Base-by-base conservation (phyloP, 2,329 filamentous ascomycete species). In the Escovopsis weberi region DNA sequence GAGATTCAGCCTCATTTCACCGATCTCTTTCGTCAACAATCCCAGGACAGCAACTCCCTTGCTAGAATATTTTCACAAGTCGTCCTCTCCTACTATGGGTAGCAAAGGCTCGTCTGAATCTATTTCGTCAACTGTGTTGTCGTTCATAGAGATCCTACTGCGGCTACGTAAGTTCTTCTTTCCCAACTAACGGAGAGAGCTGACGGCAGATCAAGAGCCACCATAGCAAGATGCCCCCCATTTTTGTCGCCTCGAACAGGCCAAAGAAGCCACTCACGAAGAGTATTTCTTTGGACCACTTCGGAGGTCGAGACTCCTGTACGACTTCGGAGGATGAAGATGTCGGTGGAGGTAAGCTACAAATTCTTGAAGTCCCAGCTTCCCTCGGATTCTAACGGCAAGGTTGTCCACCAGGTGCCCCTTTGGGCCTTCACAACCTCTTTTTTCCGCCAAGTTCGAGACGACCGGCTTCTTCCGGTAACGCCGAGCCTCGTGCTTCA, bases 181-280 rank as follows among this genome's bases (percentile, higher is more conserved):
- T 32, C 28, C 28, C 11, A 23, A 6, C 28, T 32, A 3, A 32
- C 28, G 8, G 28, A 32, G 8, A 32, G 11, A 32, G 28, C 8
- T 33, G 23, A 39, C 23, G n/a, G 7, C 10, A 19, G 18, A 5
- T 19, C 12, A 23, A 33, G 30, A 40, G 32, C 12, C 18, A 28
- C n/a, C 30, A 7, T 19, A 30, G 4, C 30, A 36, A 11, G 4
- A 45, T 45, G 44, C 19, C 23, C 26, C 41, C 44, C 9, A 38
- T 32, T 2, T 36, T 43, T 23, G 40, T 41, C 7, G 35, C 41
- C 8, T 40, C 42, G 4, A 38, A 41, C 18, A 26, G 41, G 9
- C 44, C 44, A 1, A 43, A 41, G 38, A 43, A 37, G 32, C 43
- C 41, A 5, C 39, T 45, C 26, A 18, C 43, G 26, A 45, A 45